A percentile compares a stretch with the other conserved stretches of the same genome.
Evolutionary conservation across 2,329 filamentous ascomycete genomes (phyloP).

Genomic region (Botryotinia narcissicola): DNA sequence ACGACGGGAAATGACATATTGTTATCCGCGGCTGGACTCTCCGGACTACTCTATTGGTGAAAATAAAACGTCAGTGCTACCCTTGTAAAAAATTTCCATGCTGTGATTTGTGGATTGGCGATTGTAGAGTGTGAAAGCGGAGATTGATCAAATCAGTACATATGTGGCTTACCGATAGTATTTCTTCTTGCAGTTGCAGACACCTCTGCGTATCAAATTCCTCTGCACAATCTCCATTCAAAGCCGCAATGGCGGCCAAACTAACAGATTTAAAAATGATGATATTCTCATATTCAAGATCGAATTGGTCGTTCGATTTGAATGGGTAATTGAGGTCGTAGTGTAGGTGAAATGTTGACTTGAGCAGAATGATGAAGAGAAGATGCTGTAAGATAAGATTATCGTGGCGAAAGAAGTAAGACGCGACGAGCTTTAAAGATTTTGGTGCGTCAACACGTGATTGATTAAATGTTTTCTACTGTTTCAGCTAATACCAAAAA

Average conservation of each 20-base stretch:
- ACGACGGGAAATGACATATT: neutral
- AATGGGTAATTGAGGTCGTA: neutral
- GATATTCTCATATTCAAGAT: neutral
- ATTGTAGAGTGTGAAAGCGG: neutral
- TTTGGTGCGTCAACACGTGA: conserved; percentile 3
- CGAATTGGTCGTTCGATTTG: neutral
- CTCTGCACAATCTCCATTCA: conserved; percentile 17
- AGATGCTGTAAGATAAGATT: neutral
- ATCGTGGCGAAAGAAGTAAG: neutral
- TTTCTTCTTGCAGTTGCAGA: conserved; percentile 16
- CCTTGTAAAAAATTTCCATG: conserved; percentile 3
- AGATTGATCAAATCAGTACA: neutral
- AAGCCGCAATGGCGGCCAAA: conserved; percentile 22
- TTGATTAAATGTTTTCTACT: neutral
- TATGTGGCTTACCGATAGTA: conserved; percentile 26
- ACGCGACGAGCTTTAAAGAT: neutral
- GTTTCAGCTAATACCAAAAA: neutral
- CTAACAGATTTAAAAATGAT: conserved; percentile 1
- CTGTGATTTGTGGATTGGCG: conserved; percentile 6
- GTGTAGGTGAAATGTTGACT: neutral
- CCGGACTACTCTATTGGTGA: conserved; percentile 10
- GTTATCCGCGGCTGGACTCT: neutral
- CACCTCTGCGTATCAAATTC: conserved; percentile 30
- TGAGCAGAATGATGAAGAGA: neutral
- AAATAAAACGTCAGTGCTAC: conserved; percentile 15